These are phyloP conservation scores for Neurospora intermedia DNA, from an alignment of 495 filamentous ascomycete genomes.

Conservation along the genomic window DNA sequence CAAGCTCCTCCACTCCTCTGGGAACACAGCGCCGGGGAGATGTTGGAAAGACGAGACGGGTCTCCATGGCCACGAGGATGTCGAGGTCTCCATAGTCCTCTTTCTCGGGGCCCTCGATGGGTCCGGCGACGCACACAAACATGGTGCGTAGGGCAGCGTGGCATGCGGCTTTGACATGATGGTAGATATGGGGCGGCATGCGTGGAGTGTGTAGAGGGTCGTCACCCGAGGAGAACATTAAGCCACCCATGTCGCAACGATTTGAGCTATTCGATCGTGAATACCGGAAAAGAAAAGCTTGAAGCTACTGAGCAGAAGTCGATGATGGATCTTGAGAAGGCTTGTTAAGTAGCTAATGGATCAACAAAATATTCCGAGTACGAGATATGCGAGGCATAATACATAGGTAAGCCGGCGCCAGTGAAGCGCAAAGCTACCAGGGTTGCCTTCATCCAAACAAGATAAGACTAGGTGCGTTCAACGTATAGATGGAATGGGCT, in stretches of 20 bases:
- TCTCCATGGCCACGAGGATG: constrained; percentile 39
- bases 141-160: constrained; percentile 31
- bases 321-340: not conserved
- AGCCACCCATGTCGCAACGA: constrained; percentile 43
- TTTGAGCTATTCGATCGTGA: not conserved
- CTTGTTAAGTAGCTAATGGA: not conserved
- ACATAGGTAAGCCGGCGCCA: not conserved
- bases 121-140: constrained; percentile 35
- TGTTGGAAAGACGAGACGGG: constrained; percentile 12
- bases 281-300: not conserved
- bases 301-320: not conserved
- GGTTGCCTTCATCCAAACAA: not conserved
- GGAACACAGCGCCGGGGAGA: not conserved
- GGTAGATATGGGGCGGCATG: constrained; percentile 42
- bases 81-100: constrained; percentile 49
- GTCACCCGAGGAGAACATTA: constrained; percentile 36
- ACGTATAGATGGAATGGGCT: not conserved
- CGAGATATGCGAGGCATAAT: not conserved
- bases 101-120: constrained; percentile 48
- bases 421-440: not conserved
- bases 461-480: not conserved
- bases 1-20: constrained; percentile 1
- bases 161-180: constrained; percentile 26
- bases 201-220: constrained; percentile 44
- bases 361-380: not conserved